Evolutionary conservation across 768 basidiomycete species (phyloP).

Genomic region (Holtermanniella nyarrowii): DNA sequence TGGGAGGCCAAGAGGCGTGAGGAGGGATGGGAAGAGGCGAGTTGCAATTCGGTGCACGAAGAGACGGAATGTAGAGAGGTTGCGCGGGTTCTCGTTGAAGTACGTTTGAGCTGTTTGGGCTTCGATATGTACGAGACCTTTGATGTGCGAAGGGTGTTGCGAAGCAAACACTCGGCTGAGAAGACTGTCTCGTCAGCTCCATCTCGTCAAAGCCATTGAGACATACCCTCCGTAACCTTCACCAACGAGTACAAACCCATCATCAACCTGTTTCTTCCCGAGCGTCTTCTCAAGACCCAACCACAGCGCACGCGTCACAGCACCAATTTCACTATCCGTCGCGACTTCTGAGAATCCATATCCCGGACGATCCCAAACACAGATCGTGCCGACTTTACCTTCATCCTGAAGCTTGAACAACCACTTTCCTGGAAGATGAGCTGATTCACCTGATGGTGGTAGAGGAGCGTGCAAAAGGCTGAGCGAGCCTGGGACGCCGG

Average conservation of each 20-base stretch:
- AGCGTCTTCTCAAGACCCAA: slow-evolving; percentile 15
- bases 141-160: slow-evolving; percentile 23
- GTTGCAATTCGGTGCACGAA: slow-evolving; percentile 27
- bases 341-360: slow-evolving; percentile 39
- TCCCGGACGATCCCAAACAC: slow-evolving; percentile 40
- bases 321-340: slow-evolving; percentile 27
- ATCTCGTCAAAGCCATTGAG: background rate
- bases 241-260: slow-evolving; percentile 28
- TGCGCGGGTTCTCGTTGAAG: slow-evolving; percentile 29
- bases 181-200: slow-evolving; percentile 10
- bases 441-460: slow-evolving; percentile 14
- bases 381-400: slow-evolving; percentile 32
- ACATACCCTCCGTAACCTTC: slow-evolving; percentile 41
- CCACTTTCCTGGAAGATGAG: slow-evolving; percentile 36
- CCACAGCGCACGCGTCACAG: slow-evolving; percentile 32
- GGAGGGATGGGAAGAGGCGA: slow-evolving; percentile 28
- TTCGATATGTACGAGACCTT: slow-evolving; percentile 37
- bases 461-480: slow-evolving; percentile 26
- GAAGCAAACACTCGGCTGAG: slow-evolving; percentile 36
- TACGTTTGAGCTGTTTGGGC: slow-evolving; percentile 38
- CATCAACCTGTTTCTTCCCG: slow-evolving; percentile 2
- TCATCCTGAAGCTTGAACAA: slow-evolving; percentile 31
- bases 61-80: slow-evolving; percentile 13
- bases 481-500: slow-evolving; percentile 37
- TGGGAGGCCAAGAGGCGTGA: slow-evolving; percentile 31